Conservation (phyloP, 345 rosid species). For the Psidium guajava region DNA sequence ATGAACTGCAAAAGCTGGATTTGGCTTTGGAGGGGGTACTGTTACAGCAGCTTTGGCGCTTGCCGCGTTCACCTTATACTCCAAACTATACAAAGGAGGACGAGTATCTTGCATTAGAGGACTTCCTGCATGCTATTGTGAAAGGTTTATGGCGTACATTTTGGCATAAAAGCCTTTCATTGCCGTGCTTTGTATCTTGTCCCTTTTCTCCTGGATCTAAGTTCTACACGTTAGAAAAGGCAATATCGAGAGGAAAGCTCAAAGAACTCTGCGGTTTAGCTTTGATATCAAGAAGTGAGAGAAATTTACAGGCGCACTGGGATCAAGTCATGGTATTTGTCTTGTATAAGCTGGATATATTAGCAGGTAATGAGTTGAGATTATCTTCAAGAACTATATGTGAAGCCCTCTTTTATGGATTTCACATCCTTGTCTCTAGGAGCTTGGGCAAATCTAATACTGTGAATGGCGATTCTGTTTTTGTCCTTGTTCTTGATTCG, state of each 20-base stretch:
- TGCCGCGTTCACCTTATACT: conserved; percentile 36
- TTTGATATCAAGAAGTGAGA: conserved; percentile 28
- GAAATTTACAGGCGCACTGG: conserved; percentile 33
- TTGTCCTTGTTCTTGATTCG: conserved; percentile 43
- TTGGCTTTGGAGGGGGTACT: conserved; percentile 54
- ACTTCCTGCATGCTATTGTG: conserved; percentile 38
- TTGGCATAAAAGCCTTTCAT: conserved; percentile 43
- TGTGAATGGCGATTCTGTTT: conserved; percentile 21
- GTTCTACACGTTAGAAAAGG: conserved; percentile 39
- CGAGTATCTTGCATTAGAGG: conserved; percentile 40
- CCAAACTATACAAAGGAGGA: conserved; percentile 23
- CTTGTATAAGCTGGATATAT: conserved; percentile 29
- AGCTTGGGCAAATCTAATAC: conserved; percentile 27
- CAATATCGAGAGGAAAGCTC: conserved; percentile 36
- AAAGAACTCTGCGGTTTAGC: conserved; percentile 46
- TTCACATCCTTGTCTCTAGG: conserved; percentile 44
- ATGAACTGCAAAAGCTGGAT: conserved; percentile 45
- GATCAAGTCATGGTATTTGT: conserved; percentile 36
- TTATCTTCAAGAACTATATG: conserved; percentile 36
- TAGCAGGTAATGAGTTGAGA: conserved; percentile 26
- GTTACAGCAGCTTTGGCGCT: conserved; percentile 46
- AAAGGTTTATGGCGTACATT: conserved; percentile 54
- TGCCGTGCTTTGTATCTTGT: conserved; percentile 38
- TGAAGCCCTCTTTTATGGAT: conserved; percentile 53
- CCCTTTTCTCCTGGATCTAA: conserved; percentile 39